Conservation (phyloP, 257 asterid genomes). For the Vinca minor region DNA sequence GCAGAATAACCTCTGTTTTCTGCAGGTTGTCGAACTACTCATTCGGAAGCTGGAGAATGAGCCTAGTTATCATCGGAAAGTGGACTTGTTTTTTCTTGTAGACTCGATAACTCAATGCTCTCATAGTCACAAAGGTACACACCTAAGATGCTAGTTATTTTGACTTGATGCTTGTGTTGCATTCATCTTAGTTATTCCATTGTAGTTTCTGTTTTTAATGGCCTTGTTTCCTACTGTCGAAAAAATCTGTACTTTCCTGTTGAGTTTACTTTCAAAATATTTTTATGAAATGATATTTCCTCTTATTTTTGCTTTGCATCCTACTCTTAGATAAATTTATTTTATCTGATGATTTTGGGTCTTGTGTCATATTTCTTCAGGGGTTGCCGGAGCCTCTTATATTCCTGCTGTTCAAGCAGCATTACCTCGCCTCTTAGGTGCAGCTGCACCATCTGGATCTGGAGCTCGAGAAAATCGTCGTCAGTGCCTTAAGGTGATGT, state of each 20-base stretch:
- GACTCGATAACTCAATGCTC: constrained; percentile 98
- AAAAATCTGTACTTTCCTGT: neutral
- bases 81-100: constrained; percentile 84
- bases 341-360: neutral
- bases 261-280: neutral
- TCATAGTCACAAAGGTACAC: constrained; percentile 82
- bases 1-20: neutral
- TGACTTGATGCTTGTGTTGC: neutral
- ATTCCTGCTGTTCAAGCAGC: constrained; percentile 85
- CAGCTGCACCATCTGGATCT: constrained; percentile 85
- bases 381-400: constrained; percentile 89
- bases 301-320: neutral
- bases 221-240: neutral
- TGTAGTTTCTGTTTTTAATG: constrained; percentile 3
- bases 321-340: neutral
- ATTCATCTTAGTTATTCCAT: neutral
- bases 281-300: neutral
- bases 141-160: constrained; percentile 4
- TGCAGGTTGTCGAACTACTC: constrained; percentile 92
- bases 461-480: constrained; percentile 93
- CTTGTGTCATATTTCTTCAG: constrained; percentile 34
- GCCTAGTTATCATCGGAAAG: constrained; percentile 66
- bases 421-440: constrained; percentile 74
- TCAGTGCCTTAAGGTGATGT: constrained; percentile 81
- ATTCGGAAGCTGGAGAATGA: constrained; percentile 74